Evolutionary conservation across 2,329 filamentous ascomycete species (phyloP), one percentile per base, ranked within the genome.

Genomic region (Fusarium gaditjirri): DNA sequence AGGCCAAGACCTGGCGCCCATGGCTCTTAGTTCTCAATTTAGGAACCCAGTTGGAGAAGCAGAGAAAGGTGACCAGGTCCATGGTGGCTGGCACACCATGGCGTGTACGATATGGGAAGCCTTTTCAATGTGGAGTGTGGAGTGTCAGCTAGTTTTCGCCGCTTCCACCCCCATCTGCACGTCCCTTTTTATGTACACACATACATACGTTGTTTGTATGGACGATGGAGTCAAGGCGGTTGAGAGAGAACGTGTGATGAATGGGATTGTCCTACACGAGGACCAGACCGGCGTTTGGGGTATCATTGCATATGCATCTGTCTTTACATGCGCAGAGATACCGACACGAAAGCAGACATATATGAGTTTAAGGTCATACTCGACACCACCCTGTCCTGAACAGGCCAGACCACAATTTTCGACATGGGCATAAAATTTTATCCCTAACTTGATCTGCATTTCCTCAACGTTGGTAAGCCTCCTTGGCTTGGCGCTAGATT

Each of bases 241-340:
- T 74, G 75, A 65, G 72, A 75, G 73, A 65, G 72, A 75, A 77
- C 75, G 65, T 74, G 74, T 62, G 62, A 75, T 76, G 66, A 76
- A 76, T 70, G 54, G 71, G 53, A 75, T 74, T 73, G 65, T 76
- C 68, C 71, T 70, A 71, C 72, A 33, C 70, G 64, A 75, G 63
- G 72, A 71, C 74, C 53, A 77, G 71, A 71, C 74, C 71, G 46
- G 69, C 65, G 55, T 56, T 66, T 72, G 63, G 60, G 72, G 75
- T 77, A 50, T 49, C 55, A 77, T 77, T 73, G 75, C 75, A 77
- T 77, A 73, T 77, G 74, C 69, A 53, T 58, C 59, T 70, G 56
- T 53, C 70, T 70, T 72, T 71, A 67, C 70, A 75, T 69, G 68
- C 69, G 67, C 71, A 77, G 75, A 64, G 68, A 77, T 75, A 67